A percentile compares a stretch with the other conserved stretches of the same genome.
Conservation (phyloP, 2,329 filamentous ascomycete genomes). For the Hansfordia pulvinata region DNA sequence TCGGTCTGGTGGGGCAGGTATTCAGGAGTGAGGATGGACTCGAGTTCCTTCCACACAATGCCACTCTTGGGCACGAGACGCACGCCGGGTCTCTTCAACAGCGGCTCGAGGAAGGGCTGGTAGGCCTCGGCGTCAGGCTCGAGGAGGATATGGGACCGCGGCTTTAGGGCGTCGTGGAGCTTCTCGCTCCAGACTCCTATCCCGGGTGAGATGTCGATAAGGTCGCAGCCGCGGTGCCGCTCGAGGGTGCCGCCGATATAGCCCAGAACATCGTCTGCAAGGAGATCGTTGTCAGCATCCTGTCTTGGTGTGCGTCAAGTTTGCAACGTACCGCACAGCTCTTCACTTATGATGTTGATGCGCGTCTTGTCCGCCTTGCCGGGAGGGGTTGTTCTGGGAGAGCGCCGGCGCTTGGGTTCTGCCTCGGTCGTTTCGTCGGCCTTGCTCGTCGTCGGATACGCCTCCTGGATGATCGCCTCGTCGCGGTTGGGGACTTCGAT, state of each 20-base stretch:
- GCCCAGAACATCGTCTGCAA: conserved; percentile 51
- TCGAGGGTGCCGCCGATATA: conserved; percentile 58
- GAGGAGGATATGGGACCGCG: conserved; percentile 71
- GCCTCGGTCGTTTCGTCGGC: no score
- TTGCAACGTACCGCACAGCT: conserved; percentile 37
- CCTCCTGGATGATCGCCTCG: no score
- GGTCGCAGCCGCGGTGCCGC: conserved; percentile 63
- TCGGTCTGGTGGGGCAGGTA: conserved; percentile 41
- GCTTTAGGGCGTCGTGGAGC: conserved; percentile 61
- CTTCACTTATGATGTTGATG: conserved; percentile 37
- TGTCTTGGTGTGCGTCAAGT: no score
- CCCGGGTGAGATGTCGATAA: conserved; percentile 80
- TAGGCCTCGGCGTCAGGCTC: conserved; percentile 54
- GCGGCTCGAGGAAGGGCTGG: conserved; percentile 41
- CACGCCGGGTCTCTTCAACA: conserved; percentile 34
- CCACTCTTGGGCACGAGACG: conserved; percentile 41
- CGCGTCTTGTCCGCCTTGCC: conserved; percentile 25
- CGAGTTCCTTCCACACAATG: conserved; percentile 46
- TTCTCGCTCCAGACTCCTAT: conserved; percentile 65
- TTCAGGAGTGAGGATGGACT: conserved; percentile 32
- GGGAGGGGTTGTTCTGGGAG: no score
- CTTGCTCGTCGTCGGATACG: no score
- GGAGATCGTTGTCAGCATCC: conserved; percentile 1
- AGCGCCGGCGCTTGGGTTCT: no score
- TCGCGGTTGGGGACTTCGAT: no score